Conservation (phyloP, 208 protist genomes). For the Herpetomonas samuelpessoai region DNA sequence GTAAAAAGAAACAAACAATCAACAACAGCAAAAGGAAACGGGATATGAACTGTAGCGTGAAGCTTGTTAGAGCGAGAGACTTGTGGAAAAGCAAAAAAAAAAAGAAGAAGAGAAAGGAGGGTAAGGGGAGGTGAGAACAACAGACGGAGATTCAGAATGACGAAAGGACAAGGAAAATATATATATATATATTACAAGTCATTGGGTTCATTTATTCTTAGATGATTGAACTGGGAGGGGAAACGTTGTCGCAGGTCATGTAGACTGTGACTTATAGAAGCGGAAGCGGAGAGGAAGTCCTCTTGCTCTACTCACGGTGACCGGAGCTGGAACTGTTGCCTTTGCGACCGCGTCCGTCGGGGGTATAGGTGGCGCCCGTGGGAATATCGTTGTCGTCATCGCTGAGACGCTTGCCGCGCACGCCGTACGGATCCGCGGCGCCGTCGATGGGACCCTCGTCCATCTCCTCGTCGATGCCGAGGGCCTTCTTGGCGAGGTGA, state of each 20-base stretch:
- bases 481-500: slow-evolving; percentile 23
- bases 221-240: no score
- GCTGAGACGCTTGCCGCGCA: neutral
- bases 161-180: neutral
- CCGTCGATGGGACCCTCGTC: neutral
- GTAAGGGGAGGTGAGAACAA: slow-evolving; percentile 14
- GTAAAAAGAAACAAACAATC: neutral
- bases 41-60: slow-evolving; percentile 11
- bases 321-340: no score
- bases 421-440: neutral
- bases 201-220: no score
- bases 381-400: no score
- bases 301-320: no score
- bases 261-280: no score
- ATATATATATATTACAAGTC: neutral
- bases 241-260: no score
- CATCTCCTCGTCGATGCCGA: neutral
- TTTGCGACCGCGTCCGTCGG: no score
- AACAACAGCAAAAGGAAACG: slow-evolving; percentile 7
- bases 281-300: no score
- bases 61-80: neutral
- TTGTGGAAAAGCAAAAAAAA: slow-evolving; percentile 9
- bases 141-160: slow-evolving; percentile 6
- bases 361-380: no score
- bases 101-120: slow-evolving; percentile 8